Evolutionary conservation across 1,284 basidiomycete genomes (phyloP), one percentile per base, ranked within the genome.

Genomic region (Sporisorium iseilematis-ciliati): DNA sequence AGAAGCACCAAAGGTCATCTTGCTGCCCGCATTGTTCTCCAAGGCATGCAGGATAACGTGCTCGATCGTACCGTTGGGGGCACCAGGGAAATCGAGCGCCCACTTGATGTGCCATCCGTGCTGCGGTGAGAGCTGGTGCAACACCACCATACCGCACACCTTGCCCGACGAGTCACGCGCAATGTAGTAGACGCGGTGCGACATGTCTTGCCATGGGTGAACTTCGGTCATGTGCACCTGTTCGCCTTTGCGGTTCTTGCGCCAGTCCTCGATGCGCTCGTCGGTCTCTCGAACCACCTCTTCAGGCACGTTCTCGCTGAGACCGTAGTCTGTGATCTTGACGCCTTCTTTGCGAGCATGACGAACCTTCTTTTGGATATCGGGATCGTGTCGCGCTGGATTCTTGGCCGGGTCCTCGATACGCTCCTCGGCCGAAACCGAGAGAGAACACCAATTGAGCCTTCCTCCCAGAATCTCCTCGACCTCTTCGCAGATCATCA

Each of bases 71-170:
- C 89, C 89, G 33, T 86, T 84, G n/a, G 88, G 88, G 7, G 88
- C 88, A 33, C 85, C 86, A 10, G 89, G 88, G 85, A 90, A 90
- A 75, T 88, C 88, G 43, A 90, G 85, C 3, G 88, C 87, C 88
- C 88, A 90, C 81, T 90, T 90, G 83, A 90, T 88, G 80, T 90
- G 89, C 82, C 87, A 88, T 6, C 89, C 89, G 63, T 88, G 85
- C 61, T 85, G 80, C 4, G 88, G 86, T 5, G 89, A 85, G 16
- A 90, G 86, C 81, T 89, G 88, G 10, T 89, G 88, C 5, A 90
- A 82, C 25, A 89, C 89, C 57, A 90, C 88, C 63, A 90, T 81
- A 1, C 87, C 87, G 62, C 76, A 71, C 43, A 89, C 87, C 81
- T 86, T 85, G 29, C 84, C 85, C 8, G 87, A 79, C 66, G 84